Base-by-base conservation (phyloP, 1,139 yeast species). In the Lodderomyces margitis region DNA sequence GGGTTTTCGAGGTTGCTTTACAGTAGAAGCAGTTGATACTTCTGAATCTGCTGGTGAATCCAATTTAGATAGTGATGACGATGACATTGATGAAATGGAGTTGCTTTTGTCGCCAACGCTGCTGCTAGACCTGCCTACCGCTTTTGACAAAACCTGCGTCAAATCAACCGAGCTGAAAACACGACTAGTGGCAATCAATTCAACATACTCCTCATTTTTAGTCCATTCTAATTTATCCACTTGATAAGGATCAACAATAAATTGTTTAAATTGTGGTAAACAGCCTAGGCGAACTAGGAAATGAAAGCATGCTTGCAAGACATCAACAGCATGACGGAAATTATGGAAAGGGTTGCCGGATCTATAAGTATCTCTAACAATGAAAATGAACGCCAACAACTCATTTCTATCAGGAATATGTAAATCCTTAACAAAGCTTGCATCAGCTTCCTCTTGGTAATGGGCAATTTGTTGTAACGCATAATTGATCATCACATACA, bases 241-340 rank as follows among this genome's bases (percentile, higher is more conserved):
- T 21, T 33, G 36, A 30, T 51, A 51, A 1, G 74, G 69, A 43
- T 68, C 61, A 4, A 39, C 39, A 42, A 60, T 63, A 38, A 64
- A 62, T 50, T 70, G 75, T 40, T 58, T 56, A 43, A 70, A 70
- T 11, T 58, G 52, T 1, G 78, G 79, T 38, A 78, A 57, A 44
- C 77, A 73, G 12, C 68, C 66, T 46, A 82, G 64, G 37, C 74
- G 60, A 5, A 77, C 61, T 31, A 83, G 62, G 50, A 80, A 81
- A 58, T 76, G 81, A 62, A 83, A 84, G 39, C 92, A 81, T 1
- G 96, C 96, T 64, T 92, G 98, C 57, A 91, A 67, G 6, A 92
- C 98, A 64, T 92, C 98, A 12, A 88, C 87, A 0, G 96, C 97
- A 64, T 92, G 98, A 52, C 96, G 79, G 59, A 89, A 92, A 64